A percentile compares a stretch with the other conserved stretches of the same genome.
phyloP scores from a whole-genome alignment of 2,329 filamentous ascomycete genomes.

The Pyrenophora teres region DNA sequence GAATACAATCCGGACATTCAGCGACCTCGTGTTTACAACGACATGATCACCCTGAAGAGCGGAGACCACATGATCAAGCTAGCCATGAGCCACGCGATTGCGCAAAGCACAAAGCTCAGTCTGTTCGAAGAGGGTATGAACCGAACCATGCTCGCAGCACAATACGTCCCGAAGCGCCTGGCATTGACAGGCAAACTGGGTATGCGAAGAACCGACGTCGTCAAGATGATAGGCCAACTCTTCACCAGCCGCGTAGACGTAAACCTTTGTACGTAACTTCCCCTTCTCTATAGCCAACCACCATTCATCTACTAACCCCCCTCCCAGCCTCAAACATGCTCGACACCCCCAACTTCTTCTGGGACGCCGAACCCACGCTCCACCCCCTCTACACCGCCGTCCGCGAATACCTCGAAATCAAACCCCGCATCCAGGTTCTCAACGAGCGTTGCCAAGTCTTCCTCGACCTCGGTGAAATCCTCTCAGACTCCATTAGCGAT shows the following conservation, averaged over 20 bases:
- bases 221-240: conserved; percentile 84
- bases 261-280: conserved; percentile 80
- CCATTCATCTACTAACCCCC: conserved; percentile 5
- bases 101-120: conserved; percentile 93
- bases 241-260: conserved; percentile 97
- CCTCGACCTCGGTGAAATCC: conserved; percentile 91
- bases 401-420: conserved; percentile 96
- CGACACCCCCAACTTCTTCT: conserved; percentile 96
- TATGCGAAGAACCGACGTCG: conserved; percentile 89
- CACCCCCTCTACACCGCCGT: conserved; percentile 94
- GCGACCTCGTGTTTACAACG: conserved; percentile 91
- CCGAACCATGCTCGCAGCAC: conserved; percentile 88
- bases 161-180: conserved; percentile 86
- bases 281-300: neutral
- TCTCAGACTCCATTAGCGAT: conserved; percentile 89
- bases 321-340: conserved; percentile 84
- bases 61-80: conserved; percentile 99
- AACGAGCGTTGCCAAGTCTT: conserved; percentile 98
- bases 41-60: conserved; percentile 96
- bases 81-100: conserved; percentile 95
- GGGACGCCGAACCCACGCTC: conserved; percentile 93
- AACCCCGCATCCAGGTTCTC: conserved; percentile 91
- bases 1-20: conserved; percentile 89
- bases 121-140: conserved; percentile 97
- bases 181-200: conserved; percentile 88